Base-by-base conservation (phyloP, 1,284 basidiomycete genomes). In the Ganoderma sinense region DNA sequence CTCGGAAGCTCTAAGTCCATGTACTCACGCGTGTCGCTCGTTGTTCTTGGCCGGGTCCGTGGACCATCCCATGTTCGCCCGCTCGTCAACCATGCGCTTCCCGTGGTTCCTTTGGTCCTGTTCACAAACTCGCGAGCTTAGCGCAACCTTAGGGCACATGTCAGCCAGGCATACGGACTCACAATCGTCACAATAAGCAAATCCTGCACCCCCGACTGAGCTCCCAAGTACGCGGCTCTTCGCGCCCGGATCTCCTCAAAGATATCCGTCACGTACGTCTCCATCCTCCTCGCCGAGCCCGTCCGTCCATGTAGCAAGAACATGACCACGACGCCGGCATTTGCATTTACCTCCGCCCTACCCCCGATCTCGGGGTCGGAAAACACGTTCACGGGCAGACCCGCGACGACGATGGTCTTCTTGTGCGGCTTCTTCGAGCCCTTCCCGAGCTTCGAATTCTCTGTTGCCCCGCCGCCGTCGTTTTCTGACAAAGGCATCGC, bases 51-150 rank as follows among this genome's bases (percentile, higher is more conserved):
- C 78, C 2, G 76, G 76, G n/a, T 83, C 78, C 61, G 85, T 80
- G 64, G 83, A 84, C 87, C 90, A 94, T 2, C 82, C 84, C 33
- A 86, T 76, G 76, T 94, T 94, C 18, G 86, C 84, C 26, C 78
- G 80, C 26, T 80, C 74, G 64, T 90, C 83, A 3, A 89, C 79
- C 16, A 89, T 76, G 40, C 94, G 83, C 58, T 80, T 78, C 7
- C 94, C 94, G 72, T 95, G 94, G 75, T 95, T 95, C 3, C 93
- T 85, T 74, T 94, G 93, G 74, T 95, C 93, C 93, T 94, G 71
- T 11, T 62, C 20, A 26, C 13, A 43, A 23, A 33, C 43, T 58
- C 33, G 14, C n/a, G 14, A 20, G n/a, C 58, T n/a, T 26, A 33
- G 11, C 36, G 29, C 29, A 23, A 18, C 20, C 23, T 29, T 13